Conservation (phyloP, 148 eudicot species). For the Camellia lanceoleosa region DNA sequence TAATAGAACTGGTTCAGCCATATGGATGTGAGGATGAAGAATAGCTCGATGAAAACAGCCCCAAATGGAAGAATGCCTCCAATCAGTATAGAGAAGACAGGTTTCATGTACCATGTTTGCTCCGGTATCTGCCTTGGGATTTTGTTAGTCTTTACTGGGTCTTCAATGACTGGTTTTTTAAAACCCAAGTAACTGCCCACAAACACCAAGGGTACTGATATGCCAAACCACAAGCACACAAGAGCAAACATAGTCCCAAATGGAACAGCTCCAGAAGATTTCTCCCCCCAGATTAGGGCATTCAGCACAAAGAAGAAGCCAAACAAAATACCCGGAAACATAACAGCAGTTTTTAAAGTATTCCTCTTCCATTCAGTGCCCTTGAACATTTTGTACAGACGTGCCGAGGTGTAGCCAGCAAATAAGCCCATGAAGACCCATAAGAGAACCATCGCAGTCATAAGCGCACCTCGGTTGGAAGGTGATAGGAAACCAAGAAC, state of each 20-base stretch:
- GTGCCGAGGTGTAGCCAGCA: constrained; percentile 39
- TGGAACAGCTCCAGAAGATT: constrained; percentile 40
- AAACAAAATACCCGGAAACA: constrained; percentile 36
- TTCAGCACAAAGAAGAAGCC: constrained; percentile 35
- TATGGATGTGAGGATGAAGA: constrained; percentile 41
- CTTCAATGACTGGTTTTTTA: constrained; percentile 28
- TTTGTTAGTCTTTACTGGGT: constrained; percentile 38
- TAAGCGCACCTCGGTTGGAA: constrained; percentile 44
- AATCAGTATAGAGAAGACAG: constrained; percentile 33
- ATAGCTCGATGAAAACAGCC: constrained; percentile 43
- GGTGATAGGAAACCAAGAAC: constrained; percentile 45
- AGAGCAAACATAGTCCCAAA: constrained; percentile 42
- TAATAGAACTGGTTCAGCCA: constrained; percentile 48
- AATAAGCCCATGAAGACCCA: constrained; percentile 51
- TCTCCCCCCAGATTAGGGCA: constrained; percentile 39
- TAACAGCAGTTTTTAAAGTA: constrained; percentile 32
- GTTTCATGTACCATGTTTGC: constrained; percentile 43
- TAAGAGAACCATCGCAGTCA: constrained; percentile 48
- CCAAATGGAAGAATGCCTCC: constrained; percentile 48
- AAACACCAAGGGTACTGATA: constrained; percentile 40
- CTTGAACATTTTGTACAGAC: constrained; percentile 34
- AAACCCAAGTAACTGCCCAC: constrained; percentile 43
- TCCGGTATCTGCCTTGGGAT: constrained; percentile 40
- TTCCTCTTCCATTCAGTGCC: constrained; percentile 36
- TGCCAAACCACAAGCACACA: constrained; percentile 35